Conservation (phyloP, 2,329 filamentous ascomycete genomes). For the Emericellopsis atlantica region DNA sequence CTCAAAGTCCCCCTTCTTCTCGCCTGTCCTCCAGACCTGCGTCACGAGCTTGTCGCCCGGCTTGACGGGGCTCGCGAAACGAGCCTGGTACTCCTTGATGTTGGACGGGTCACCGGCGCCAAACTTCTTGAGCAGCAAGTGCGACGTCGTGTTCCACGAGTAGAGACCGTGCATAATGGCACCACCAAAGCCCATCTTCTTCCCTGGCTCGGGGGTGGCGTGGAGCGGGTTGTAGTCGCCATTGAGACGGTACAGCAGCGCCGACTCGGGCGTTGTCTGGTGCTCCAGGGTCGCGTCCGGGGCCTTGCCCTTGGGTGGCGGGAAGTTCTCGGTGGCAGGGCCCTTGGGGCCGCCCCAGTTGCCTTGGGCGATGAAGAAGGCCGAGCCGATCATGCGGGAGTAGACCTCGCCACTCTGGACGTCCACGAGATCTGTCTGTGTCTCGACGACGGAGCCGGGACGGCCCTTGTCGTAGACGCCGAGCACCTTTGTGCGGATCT, state of each 20-base stretch:
- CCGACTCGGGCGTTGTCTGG: conserved; percentile 60
- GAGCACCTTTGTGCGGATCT: conserved; percentile 64
- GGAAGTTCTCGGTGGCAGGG: conserved; percentile 65
- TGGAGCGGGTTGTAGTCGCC: conserved; percentile 93
- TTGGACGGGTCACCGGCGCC: conserved; percentile 70
- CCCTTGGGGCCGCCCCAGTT: conserved; percentile 86
- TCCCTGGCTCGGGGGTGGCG: conserved; percentile 70
- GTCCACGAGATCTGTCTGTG: conserved; percentile 66
- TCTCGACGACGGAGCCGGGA: conserved; percentile 69
- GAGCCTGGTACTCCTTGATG: conserved; percentile 77
- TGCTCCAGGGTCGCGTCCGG: conserved; percentile 60
- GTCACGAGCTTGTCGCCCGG: conserved; percentile 74
- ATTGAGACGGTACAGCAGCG: conserved; percentile 72
- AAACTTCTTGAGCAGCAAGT: conserved; percentile 59
- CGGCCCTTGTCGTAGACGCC: conserved; percentile 88
- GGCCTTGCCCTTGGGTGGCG: conserved; percentile 60
- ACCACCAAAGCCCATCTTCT: conserved; percentile 85
- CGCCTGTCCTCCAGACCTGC: conserved; percentile 69
- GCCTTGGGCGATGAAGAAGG: conserved; percentile 70
- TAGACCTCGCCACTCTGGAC: conserved; percentile 57
- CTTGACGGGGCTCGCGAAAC: conserved; percentile 75
- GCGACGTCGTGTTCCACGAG: conserved; percentile 71
- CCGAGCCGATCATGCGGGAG: conserved; percentile 52
- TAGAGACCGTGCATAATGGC: conserved; percentile 83
- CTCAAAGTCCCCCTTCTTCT: conserved; percentile 54